Conservation (phyloP, 257 asterid genomes). For the Solanum tarijense region DNA sequence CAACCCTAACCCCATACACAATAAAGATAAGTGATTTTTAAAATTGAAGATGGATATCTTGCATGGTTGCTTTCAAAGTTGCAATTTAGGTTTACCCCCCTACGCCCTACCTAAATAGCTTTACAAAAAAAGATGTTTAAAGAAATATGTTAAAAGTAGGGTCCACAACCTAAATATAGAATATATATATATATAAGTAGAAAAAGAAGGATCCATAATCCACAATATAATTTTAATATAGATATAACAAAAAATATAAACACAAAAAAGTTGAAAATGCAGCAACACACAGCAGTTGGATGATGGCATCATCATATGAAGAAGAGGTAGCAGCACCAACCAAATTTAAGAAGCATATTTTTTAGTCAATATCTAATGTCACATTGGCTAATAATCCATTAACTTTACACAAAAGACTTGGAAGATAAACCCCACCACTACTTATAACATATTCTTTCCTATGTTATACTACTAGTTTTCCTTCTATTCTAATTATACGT, state of each 20-base stretch:
- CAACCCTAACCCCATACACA: neutral
- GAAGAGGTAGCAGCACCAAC: neutral
- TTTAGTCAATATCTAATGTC: neutral
- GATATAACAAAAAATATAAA: neutral
- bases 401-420: neutral
- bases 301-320: neutral
- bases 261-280: neutral
- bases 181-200: neutral
- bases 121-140: neutral
- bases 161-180: neutral
- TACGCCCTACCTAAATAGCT: neutral
- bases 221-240: neutral
- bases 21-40: neutral
- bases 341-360: neutral
- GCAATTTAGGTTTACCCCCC: neutral
- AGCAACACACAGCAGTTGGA: slow-evolving; percentile 1
- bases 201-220: neutral
- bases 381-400: neutral
- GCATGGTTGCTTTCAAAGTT: neutral
- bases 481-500: neutral
- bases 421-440: neutral
- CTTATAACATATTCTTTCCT: neutral
- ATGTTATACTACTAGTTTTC: neutral
- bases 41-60: neutral
- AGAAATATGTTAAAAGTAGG: neutral